Conservation (phyloP, 2,329 filamentous ascomycete genomes). For the Colletotrichum navitas region DNA sequence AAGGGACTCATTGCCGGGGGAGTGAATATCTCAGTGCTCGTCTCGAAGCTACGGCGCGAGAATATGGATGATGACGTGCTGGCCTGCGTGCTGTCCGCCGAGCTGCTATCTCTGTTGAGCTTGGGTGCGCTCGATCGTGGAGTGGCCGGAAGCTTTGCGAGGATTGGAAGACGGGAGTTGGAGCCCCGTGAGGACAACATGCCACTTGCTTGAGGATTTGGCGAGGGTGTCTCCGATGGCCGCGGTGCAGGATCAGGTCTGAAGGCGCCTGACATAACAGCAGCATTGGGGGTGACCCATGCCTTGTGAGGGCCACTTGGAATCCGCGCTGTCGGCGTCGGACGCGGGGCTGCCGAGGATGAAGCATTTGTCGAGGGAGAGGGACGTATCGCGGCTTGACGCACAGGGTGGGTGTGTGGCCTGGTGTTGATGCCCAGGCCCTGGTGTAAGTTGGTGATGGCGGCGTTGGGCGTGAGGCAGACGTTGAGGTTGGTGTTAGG, state of each 20-base stretch:
- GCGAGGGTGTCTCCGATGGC: slow-evolving; percentile 41
- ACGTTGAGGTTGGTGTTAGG: slow-evolving; percentile 36
- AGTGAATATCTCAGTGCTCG: slow-evolving; percentile 46
- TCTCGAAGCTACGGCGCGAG: slow-evolving; percentile 53
- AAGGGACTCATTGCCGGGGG: slow-evolving; percentile 50
- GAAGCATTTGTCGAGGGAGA: not conserved
- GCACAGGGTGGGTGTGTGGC: slow-evolving; percentile 18
- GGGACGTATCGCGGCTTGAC: not conserved
- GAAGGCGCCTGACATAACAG: slow-evolving; percentile 36
- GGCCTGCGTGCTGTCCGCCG: slow-evolving; percentile 53
- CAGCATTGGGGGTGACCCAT: slow-evolving; percentile 14
- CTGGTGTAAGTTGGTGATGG: not conserved
- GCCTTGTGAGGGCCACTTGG: slow-evolving; percentile 12
- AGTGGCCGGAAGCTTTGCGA: slow-evolving; percentile 48
- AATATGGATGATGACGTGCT: slow-evolving; percentile 59
- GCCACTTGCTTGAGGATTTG: slow-evolving; percentile 46
- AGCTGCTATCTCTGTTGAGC: slow-evolving; percentile 52
- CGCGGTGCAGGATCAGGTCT: slow-evolving; percentile 42
- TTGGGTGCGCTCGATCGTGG: slow-evolving; percentile 54
- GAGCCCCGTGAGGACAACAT: slow-evolving; percentile 53
- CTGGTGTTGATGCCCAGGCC: slow-evolving; percentile 2
- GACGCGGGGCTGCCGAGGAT: not conserved
- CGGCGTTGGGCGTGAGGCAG: not conserved
- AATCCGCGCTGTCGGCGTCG: not conserved
- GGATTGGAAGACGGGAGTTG: slow-evolving; percentile 54